These are phyloP conservation scores for Pezizomycotina sp. DNA, from an alignment of 2,329 filamentous ascomycete genomes.

Conservation along the genomic window DNA sequence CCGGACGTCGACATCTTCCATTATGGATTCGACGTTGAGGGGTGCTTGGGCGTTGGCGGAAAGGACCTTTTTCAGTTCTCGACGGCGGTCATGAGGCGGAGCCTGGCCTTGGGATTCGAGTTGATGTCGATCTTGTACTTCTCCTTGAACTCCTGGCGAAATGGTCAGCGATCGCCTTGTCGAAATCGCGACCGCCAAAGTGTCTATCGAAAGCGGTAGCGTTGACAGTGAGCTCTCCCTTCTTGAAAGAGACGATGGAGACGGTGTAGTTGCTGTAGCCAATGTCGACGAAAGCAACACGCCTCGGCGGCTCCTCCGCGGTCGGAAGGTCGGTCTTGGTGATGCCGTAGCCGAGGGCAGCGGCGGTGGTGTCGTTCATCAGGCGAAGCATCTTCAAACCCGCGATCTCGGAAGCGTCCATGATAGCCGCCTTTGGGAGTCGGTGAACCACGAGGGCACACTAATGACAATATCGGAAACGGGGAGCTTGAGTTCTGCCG, in stretches of 20 bases:
- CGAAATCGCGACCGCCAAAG: slow-evolving; percentile 94
- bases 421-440: slow-evolving; percentile 75
- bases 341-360: slow-evolving; percentile 91
- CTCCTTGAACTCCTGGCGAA: slow-evolving; percentile 88
- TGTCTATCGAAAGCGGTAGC: slow-evolving; percentile 84
- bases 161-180: slow-evolving; percentile 86
- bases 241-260: slow-evolving; percentile 89
- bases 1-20: slow-evolving; percentile 91
- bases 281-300: slow-evolving; percentile 84
- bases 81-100: slow-evolving; percentile 70
- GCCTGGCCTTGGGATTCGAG: slow-evolving; percentile 73
- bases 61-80: slow-evolving; percentile 98
- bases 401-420: slow-evolving; percentile 86
- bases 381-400: slow-evolving; percentile 82
- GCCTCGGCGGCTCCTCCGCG: slow-evolving; percentile 77
- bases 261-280: slow-evolving; percentile 92
- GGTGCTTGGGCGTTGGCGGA: slow-evolving; percentile 88
- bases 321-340: slow-evolving; percentile 86
- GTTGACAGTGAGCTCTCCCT: slow-evolving; percentile 91
- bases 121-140: slow-evolving; percentile 96
- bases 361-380: slow-evolving; percentile 96
- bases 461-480: slow-evolving; percentile 89
- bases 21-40: slow-evolving; percentile 91
- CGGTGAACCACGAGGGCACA: slow-evolving; percentile 93
- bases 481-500: slow-evolving; percentile 72